These are phyloP conservation scores for Cryptococcus jaspeensis DNA, from an alignment of 1,284 basidiomycete genomes.

Conservation along the genomic window DNA sequence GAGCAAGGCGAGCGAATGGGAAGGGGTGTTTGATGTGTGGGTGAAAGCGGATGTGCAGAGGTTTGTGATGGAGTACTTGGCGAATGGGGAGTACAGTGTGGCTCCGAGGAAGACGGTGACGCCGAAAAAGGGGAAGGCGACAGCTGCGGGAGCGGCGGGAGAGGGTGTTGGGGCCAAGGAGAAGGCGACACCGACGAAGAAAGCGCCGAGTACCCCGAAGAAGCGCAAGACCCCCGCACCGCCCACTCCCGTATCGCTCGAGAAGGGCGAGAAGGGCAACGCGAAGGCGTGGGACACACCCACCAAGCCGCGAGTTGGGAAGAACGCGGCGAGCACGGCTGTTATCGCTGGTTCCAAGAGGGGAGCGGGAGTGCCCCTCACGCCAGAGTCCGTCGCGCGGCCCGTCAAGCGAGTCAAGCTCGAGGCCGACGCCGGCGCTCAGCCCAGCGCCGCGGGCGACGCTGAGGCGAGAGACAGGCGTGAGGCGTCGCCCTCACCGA, in stretches of 20 bases:
- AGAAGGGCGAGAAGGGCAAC: not conserved
- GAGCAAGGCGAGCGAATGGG: slow-evolving; percentile 79
- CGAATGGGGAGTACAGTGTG: slow-evolving; percentile 4
- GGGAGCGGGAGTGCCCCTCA: not conserved
- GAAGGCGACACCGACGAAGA: not conserved
- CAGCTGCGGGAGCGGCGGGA: too few relatives aligned
- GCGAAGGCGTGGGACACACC: not conserved
- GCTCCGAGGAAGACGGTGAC: not conserved
- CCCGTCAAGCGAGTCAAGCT: not conserved
- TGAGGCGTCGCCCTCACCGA: not conserved
- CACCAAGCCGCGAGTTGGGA: not conserved
- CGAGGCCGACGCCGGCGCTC: not conserved
- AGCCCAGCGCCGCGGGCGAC: too few relatives aligned
- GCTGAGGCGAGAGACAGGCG: not conserved
- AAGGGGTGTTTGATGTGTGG: slow-evolving; percentile 88
- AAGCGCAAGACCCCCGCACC: not conserved
- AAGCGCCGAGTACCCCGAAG: slow-evolving; percentile 1
- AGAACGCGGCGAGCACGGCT: too few relatives aligned
- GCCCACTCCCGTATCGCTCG: slow-evolving; percentile 12
- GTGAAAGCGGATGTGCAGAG: slow-evolving; percentile 81
- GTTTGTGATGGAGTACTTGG: slow-evolving; percentile 57
- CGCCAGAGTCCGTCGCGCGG: not conserved
- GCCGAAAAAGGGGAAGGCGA: too few relatives aligned
- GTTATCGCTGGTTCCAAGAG: not conserved
- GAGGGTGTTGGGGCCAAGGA: too few relatives aligned